These are phyloP conservation scores for Russula vinacea DNA, from an alignment of 768 basidiomycete genomes.

Conservation along the genomic window DNA sequence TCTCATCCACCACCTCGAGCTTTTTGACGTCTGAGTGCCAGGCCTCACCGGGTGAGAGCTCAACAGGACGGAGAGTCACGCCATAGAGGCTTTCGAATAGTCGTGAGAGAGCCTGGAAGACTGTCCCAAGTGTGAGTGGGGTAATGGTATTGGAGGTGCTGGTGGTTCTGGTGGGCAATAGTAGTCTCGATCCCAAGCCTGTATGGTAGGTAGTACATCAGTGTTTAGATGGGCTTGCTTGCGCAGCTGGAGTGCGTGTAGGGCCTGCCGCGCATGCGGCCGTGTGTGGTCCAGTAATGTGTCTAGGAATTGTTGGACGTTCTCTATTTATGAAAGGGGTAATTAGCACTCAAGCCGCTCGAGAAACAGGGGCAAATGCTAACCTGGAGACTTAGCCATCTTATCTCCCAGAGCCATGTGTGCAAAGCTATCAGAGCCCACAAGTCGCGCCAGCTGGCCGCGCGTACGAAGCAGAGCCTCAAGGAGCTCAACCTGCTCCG, in stretches of 20 bases:
- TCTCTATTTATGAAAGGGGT: slow-evolving; percentile 47
- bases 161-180: slow-evolving; percentile 81
- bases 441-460: slow-evolving; percentile 76
- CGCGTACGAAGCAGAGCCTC: slow-evolving; percentile 74
- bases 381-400: slow-evolving; percentile 95
- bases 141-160: slow-evolving; percentile 68
- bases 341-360: slow-evolving; percentile 8
- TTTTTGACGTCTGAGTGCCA: slow-evolving; percentile 90
- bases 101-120: slow-evolving; percentile 87
- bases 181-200: slow-evolving; percentile 97
- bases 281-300: slow-evolving; percentile 77
- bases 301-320: slow-evolving; percentile 82
- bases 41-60: slow-evolving; percentile 70
- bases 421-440: slow-evolving; percentile 83
- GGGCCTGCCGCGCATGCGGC: slow-evolving; percentile 70
- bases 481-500: slow-evolving; percentile 69
- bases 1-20: slow-evolving; percentile 89
- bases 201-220: slow-evolving; percentile 57
- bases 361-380: slow-evolving; percentile 29
- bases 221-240: slow-evolving; percentile 74
- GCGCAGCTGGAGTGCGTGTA: slow-evolving; percentile 59
- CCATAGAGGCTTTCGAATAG: slow-evolving; percentile 88
- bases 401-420: slow-evolving; percentile 88
- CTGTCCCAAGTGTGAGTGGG: slow-evolving; percentile 84
- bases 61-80: slow-evolving; percentile 70